Base-by-base conservation (phyloP, 2,329 filamentous ascomycete genomes). In the Phialophora chinensis region DNA sequence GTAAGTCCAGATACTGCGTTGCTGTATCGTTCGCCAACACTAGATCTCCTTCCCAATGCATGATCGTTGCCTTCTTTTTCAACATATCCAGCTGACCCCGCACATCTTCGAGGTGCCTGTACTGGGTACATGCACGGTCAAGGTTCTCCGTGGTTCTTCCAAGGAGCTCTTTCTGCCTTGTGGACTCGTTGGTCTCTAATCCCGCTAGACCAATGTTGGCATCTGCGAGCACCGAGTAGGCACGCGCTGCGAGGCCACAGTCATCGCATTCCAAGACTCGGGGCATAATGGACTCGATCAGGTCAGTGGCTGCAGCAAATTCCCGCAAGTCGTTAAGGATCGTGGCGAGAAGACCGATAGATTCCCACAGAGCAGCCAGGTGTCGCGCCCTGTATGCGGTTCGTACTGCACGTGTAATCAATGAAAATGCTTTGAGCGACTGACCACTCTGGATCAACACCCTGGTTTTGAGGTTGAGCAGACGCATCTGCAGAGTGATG, bases 11-110 rank as follows among this genome's bases (percentile, higher is more conserved):
- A 75, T 90, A 91, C 69, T 84, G 85, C 25, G 66, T 69, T 1
- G 89, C 88, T 72, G 85, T 89, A 68, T 90, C 87, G 72, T 90
- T 89, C 0, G 89, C 87, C 68, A 88, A 73, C 20, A 81, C 82
- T 70, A 83, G 77, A 72, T 93, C 90, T 0, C 89, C 91, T 7
- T 86, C 83, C 55, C 90, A 80, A 76, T 89, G 88, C 82, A 91
- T 90, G 59, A 96, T 85, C 59, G 88, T 88, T 3, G 91, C 90
- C 78, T 92, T 93, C 82, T 95, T 95, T 23, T 90, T 89, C 80
- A 93, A 85, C 82, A 91, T 88, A 77, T 93, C 90, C 74, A 91
- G 89, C 78, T 91, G 89, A 62, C 87, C 88, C n/a, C 82, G 79
- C 14, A 88, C 79, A 75, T 91, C 91, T 74, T 91, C 88, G 14